Conservation (phyloP, 345 rosid genomes). For the Aquilaria yunnanensis region DNA sequence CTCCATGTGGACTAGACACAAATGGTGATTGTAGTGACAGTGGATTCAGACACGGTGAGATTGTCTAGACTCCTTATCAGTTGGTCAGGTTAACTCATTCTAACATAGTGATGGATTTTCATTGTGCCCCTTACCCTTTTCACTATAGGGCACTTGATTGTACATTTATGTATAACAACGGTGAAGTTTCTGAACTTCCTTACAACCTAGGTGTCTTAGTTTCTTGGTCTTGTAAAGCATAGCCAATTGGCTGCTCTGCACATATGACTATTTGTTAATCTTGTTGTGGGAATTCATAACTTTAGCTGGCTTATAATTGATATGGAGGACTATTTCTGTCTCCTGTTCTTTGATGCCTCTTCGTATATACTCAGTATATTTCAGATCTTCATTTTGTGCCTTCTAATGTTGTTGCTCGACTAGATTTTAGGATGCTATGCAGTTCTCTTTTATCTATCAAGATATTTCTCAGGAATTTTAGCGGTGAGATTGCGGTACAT, state of each 20-base stretch:
- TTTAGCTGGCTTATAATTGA: slow-evolving; percentile 18
- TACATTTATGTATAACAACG: slow-evolving; percentile 48
- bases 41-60: slow-evolving; percentile 82
- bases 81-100: slow-evolving; percentile 23
- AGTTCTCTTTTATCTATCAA: too few relatives aligned
- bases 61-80: slow-evolving; percentile 40
- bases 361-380: slow-evolving; percentile 9
- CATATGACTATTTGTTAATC: slow-evolving; percentile 31
- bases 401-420: too few relatives aligned
- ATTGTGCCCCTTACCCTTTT: slow-evolving; percentile 26
- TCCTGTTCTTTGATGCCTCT: slow-evolving; percentile 15
- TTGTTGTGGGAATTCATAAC: slow-evolving; percentile 21
- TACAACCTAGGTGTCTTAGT: slow-evolving; percentile 23
- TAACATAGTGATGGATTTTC: slow-evolving; percentile 37
- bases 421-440: too few relatives aligned
- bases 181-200: slow-evolving; percentile 31
- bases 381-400: neutral
- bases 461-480: too few relatives aligned
- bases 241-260: slow-evolving; percentile 37
- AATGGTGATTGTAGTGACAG: slow-evolving; percentile 76
- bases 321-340: slow-evolving; percentile 6
- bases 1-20: slow-evolving; percentile 91
- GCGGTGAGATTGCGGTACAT: too few relatives aligned
- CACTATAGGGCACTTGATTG: slow-evolving; percentile 35
- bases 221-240: slow-evolving; percentile 39